phyloP scores from a whole-genome alignment of 2,329 filamentous ascomycete species.

The Xylariaceae sp. region DNA sequence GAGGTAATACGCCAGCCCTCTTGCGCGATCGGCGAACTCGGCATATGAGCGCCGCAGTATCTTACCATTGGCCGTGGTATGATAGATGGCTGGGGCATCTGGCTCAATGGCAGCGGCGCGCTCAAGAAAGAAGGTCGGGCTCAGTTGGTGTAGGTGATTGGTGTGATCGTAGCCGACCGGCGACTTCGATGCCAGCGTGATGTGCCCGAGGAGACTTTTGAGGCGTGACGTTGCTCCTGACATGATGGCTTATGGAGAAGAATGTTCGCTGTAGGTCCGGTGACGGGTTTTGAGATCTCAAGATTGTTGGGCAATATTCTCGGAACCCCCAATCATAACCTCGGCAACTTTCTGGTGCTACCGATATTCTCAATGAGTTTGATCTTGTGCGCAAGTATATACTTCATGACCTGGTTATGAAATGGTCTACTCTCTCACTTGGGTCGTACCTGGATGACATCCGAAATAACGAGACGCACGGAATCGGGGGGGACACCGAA shows the following conservation, averaged over 20 bases:
- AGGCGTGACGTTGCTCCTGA: constrained; percentile 61
- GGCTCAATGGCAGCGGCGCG: constrained; percentile 87
- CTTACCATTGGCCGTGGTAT: constrained; percentile 74
- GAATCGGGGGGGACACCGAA: too few species aligned
- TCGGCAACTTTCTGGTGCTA: too few species aligned
- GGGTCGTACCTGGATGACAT: too few species aligned
- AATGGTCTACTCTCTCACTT: too few species aligned
- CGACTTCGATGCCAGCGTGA: constrained; percentile 30
- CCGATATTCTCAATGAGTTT: too few species aligned
- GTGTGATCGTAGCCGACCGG: constrained; percentile 40
- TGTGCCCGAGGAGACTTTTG: constrained; percentile 50
- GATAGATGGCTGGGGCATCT: constrained; percentile 77
- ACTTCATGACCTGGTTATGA: too few species aligned
- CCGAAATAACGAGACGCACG: too few species aligned
- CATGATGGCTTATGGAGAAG: constrained; percentile 40
- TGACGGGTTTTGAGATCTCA: too few species aligned
- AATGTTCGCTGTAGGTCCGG: too few species aligned
- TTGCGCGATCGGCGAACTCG: constrained; percentile 78
- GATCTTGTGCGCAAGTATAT: too few species aligned
- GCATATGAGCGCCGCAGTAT: constrained; percentile 72
- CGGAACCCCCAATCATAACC: too few species aligned
- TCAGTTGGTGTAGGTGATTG: constrained; percentile 70
- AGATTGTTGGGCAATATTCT: too few species aligned
- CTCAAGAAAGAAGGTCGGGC: constrained; percentile 81
- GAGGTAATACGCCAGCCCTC: constrained; percentile 85